Evolutionary conservation across 306 rosid genomes (phyloP).

Genomic region (Bauhinia variegata): DNA sequence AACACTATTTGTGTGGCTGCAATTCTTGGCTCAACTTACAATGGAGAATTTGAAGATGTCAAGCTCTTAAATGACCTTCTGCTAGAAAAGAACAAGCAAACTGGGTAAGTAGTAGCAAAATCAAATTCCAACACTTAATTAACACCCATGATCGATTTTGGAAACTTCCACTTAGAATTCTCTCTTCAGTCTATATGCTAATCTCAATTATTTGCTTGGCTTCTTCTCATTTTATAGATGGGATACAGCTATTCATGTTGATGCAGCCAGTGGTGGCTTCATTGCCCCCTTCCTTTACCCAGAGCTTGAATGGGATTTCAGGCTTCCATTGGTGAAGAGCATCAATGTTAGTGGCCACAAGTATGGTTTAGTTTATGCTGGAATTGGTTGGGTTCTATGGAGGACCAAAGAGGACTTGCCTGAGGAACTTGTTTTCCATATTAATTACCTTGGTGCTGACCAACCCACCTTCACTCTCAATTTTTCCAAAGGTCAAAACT

Average conservation of each 20-base stretch:
- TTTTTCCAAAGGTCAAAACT: slow-evolving; percentile 91
- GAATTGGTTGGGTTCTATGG: slow-evolving; percentile 79
- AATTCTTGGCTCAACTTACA: slow-evolving; percentile 87
- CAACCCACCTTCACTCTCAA: slow-evolving; percentile 99
- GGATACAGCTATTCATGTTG: slow-evolving; percentile 98
- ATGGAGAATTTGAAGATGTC: slow-evolving; percentile 97
- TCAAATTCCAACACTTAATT: too few relatives aligned
- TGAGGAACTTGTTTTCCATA: slow-evolving; percentile 63
- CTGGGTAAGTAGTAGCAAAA: slow-evolving; percentile 54
- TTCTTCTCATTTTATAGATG: slow-evolving; percentile 49
- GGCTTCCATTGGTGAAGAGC: slow-evolving; percentile 79
- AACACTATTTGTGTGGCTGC: slow-evolving; percentile 97
- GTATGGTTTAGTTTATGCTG: slow-evolving; percentile 85
- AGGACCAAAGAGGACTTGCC: slow-evolving; percentile 67
- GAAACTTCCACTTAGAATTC: too few relatives aligned
- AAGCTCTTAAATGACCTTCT: slow-evolving; percentile 78
- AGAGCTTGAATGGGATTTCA: slow-evolving; percentile 84
- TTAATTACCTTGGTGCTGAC: slow-evolving; percentile 71
- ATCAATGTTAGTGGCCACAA: slow-evolving; percentile 88
- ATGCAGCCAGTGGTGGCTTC: slow-evolving; percentile 87
- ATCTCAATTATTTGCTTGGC: background rate
- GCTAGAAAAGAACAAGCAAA: slow-evolving; percentile 64
- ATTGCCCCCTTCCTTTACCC: slow-evolving; percentile 80
- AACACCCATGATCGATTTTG: too few relatives aligned
- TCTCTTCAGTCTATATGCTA: too few relatives aligned